phyloP scores from a whole-genome alignment of 2,329 filamentous ascomycete genomes.

The Chaetothyriales sp. region DNA sequence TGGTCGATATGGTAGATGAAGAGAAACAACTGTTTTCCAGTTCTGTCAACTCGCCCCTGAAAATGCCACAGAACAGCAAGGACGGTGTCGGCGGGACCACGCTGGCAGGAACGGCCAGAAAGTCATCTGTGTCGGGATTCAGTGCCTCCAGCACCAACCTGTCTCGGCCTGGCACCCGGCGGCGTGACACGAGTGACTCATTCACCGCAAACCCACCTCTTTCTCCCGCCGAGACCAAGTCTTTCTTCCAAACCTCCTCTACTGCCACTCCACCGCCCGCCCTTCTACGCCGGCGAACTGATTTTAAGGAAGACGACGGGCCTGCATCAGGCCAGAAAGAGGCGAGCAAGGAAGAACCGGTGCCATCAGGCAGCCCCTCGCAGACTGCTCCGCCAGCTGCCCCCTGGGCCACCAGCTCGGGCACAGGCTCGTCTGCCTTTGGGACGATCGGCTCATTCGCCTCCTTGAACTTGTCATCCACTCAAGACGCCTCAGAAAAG shows the following conservation, averaged over 20 bases:
- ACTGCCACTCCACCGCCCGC: conserved; percentile 46
- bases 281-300: conserved; percentile 46
- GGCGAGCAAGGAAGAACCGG: conserved; percentile 29
- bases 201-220: conserved; percentile 34
- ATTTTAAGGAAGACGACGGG: conserved; percentile 38
- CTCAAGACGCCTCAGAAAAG: conserved; percentile 50
- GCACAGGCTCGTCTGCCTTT: conserved; percentile 45
- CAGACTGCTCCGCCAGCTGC: conserved; percentile 39
- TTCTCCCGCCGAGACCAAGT: conserved; percentile 32
- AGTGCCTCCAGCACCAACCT: conserved; percentile 59
- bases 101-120: conserved; percentile 47
- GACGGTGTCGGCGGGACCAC: conserved; percentile 38
- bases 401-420: conserved; percentile 45
- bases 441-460: conserved; percentile 75
- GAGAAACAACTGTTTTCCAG: conserved; percentile 63
- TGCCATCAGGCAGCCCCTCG: conserved; percentile 37
- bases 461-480: conserved; percentile 58
- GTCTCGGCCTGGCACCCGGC: conserved; percentile 58
- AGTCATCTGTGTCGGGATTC: conserved; percentile 65
- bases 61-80: conserved; percentile 59
- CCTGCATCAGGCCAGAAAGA: conserved; percentile 31
- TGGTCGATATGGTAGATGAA: conserved; percentile 56
- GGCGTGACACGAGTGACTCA: conserved; percentile 71
- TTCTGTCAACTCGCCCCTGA: conserved; percentile 88
- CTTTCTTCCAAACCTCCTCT: conserved; percentile 37